Conservation (phyloP, 1,139 yeast species). For the Candida sp. region DNA sequence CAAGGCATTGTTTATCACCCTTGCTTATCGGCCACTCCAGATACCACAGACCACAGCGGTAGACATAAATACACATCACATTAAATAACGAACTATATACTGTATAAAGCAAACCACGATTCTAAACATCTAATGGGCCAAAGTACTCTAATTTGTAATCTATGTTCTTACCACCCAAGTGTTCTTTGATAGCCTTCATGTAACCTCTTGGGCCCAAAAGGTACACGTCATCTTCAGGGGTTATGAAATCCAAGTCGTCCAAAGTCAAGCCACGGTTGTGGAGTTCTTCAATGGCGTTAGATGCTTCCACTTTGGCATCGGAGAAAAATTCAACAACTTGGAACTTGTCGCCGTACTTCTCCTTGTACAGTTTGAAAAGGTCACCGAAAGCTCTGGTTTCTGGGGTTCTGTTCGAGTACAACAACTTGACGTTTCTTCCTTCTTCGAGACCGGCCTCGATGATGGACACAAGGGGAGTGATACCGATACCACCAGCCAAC, state of each 20-base stretch:
- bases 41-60: no score
- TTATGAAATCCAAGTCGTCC: slow-evolving; percentile 20
- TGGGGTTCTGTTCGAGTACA: slow-evolving; percentile 30
- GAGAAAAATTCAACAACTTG: slow-evolving; percentile 25
- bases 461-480: slow-evolving; percentile 65
- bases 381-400: slow-evolving; percentile 30
- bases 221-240: slow-evolving; percentile 23
- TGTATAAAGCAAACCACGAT: neutral
- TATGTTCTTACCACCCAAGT: slow-evolving; percentile 13
- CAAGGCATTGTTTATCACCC: no score
- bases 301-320: slow-evolving; percentile 9
- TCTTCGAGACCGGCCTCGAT: slow-evolving; percentile 38
- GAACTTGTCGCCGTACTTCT: slow-evolving; percentile 21
- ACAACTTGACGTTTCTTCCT: slow-evolving; percentile 30
- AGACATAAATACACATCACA: neutral
- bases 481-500: slow-evolving; percentile 70
- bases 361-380: slow-evolving; percentile 21
- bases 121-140: slow-evolving; percentile 15
- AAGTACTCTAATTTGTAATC: slow-evolving; percentile 17
- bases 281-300: slow-evolving; percentile 10
- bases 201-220: slow-evolving; percentile 40
- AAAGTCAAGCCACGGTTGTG: slow-evolving; percentile 11
- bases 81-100: neutral
- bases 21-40: no score
- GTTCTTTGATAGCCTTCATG: slow-evolving; percentile 30